These are phyloP conservation scores for Dryas alaskensis DNA, from an alignment of 306 rosid genomes.

Conservation along the genomic window DNA sequence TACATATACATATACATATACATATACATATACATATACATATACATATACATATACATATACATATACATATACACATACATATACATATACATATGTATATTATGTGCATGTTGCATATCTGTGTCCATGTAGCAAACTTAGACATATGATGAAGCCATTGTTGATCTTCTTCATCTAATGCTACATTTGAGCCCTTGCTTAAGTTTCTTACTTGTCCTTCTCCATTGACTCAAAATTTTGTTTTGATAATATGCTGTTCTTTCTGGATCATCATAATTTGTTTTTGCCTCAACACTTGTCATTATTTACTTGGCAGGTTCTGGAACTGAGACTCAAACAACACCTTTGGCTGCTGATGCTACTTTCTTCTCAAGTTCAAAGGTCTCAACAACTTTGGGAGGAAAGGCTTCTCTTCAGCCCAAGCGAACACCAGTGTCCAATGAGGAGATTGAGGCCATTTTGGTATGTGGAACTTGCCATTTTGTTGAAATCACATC, in stretches of 20 bases:
- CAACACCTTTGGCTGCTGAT: constrained; percentile 34
- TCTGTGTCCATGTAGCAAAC: neutral
- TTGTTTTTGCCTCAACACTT: neutral
- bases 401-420: constrained; percentile 94
- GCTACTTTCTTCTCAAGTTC: constrained; percentile 52
- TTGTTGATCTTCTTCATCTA: neutral
- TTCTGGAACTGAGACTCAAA: constrained; percentile 47
- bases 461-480: constrained; percentile 62
- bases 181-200: neutral
- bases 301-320: constrained; percentile 37
- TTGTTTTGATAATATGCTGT: neutral
- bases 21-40: no score
- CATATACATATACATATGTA: neutral
- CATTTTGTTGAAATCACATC: neutral
- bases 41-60: no score
- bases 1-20: no score
- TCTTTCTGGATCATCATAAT: neutral
- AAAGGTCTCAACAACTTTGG: constrained; percentile 43
- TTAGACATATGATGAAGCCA: neutral
- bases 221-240: neutral
- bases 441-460: constrained; percentile 84
- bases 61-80: no score
- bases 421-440: constrained; percentile 86
- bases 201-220: neutral
- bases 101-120: neutral